These are phyloP conservation scores for Tulasnella calospora DNA, from an alignment of 768 basidiomycete species.

Conservation along the genomic window DNA sequence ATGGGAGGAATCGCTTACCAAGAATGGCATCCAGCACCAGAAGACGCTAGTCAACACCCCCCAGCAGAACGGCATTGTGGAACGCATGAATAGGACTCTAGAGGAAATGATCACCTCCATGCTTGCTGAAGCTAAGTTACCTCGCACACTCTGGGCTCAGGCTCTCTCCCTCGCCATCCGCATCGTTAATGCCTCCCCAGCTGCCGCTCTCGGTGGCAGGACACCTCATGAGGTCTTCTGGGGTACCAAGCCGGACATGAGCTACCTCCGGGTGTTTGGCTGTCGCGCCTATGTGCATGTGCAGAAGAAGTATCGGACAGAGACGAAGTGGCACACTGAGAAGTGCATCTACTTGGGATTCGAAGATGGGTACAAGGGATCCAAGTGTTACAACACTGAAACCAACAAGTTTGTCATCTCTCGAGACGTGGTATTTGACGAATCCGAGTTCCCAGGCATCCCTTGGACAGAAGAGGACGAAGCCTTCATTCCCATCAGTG, in stretches of 20 bases:
- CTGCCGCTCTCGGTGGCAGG: neutral
- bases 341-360: neutral
- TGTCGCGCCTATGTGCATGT: conserved; percentile 5
- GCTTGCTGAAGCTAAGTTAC: neutral
- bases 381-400: no score
- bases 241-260: neutral
- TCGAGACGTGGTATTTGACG: no score
- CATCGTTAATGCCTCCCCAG: neutral
- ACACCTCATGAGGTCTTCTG: neutral
- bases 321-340: neutral
- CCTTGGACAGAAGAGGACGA: no score
- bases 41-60: conserved; percentile 20
- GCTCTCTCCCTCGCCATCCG: neutral
- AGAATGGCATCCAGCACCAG: conserved; percentile 24
- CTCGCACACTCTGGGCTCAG: conserved; percentile 9
- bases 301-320: neutral
- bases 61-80: conserved; percentile 26
- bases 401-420: no score
- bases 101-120: neutral
- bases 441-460: no score
- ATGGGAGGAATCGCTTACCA: neutral
- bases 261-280: neutral
- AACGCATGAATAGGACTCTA: conserved; percentile 15
- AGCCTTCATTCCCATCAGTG: no score
- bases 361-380: no score